Conservation (phyloP, 805 yeast species). For the Tetrapisispora iriomotensis region DNA sequence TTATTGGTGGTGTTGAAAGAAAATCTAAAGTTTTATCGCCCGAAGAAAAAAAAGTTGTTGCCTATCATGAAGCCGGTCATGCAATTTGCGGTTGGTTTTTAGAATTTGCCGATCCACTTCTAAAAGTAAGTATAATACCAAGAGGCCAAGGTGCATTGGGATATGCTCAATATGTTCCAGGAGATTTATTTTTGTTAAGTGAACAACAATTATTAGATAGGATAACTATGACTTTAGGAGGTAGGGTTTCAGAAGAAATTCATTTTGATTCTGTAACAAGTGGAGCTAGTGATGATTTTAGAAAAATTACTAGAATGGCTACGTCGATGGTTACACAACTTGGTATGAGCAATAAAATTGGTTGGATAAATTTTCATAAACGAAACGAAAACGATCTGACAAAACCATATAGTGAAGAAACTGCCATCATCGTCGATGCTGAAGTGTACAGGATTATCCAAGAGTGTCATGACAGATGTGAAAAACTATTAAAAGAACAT, state of each 20-base stretch:
- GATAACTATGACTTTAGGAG: constrained; percentile 92
- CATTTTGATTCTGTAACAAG: constrained; percentile 82
- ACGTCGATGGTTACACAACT: constrained; percentile 78
- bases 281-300: constrained; percentile 90
- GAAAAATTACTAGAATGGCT: constrained; percentile 83
- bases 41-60: constrained; percentile 76
- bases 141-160: constrained; percentile 93
- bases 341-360: constrained; percentile 81
- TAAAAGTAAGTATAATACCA: constrained; percentile 90
- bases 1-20: constrained; percentile 87
- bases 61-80: constrained; percentile 95
- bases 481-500: constrained; percentile 52
- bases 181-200: constrained; percentile 71
- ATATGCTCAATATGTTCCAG: constrained; percentile 91
- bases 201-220: constrained; percentile 69
- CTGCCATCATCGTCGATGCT: constrained; percentile 67
- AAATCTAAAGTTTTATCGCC: constrained; percentile 69
- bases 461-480: constrained; percentile 67
- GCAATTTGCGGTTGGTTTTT: constrained; percentile 94
- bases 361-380: constrained; percentile 37
- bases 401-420: constrained; percentile 84
- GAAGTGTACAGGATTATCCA: constrained; percentile 75
- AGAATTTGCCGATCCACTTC: constrained; percentile 78
- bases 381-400: constrained; percentile 50
- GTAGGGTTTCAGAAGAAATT: constrained; percentile 83